Conservation (phyloP, 2,329 filamentous ascomycete genomes). For the Colletotrichum musicola region DNA sequence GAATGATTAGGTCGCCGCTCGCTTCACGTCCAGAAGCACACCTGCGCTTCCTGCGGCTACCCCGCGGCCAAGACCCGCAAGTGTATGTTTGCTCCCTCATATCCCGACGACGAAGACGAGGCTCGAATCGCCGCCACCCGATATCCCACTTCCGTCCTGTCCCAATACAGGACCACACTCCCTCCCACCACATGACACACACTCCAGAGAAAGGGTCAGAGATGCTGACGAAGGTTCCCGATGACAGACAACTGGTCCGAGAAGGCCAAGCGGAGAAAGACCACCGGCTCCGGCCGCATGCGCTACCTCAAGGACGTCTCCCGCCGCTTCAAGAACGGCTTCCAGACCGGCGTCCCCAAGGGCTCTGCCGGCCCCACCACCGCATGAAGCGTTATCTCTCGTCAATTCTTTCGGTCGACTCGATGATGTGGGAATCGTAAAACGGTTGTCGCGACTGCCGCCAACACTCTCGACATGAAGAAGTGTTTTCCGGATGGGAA, state of each 20-base stretch:
- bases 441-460: too few relatives aligned
- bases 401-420: conserved; percentile 16
- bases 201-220: neutral
- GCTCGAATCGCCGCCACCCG: neutral
- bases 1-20: conserved; percentile 82
- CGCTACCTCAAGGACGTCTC: conserved; percentile 93
- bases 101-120: conserved; percentile 28
- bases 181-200: neutral
- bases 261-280: conserved; percentile 99
- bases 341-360: conserved; percentile 91
- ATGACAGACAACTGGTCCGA: conserved; percentile 96
- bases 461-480: too few relatives aligned
- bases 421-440: too few relatives aligned
- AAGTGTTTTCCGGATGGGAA: conserved; percentile 12
- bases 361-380: conserved; percentile 76
- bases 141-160: neutral
- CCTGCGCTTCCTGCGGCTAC: conserved; percentile 95
- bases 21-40: conserved; percentile 99
- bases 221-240: conserved; percentile 29
- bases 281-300: conserved; percentile 96
- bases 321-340: conserved; percentile 97
- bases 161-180: neutral
- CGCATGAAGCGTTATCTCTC: conserved; percentile 46
- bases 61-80: conserved; percentile 97
- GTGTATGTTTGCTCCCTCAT: conserved; percentile 78